These are phyloP conservation scores for Tetrapisispora arboricola DNA, from an alignment of 805 yeast species.

Conservation along the genomic window DNA sequence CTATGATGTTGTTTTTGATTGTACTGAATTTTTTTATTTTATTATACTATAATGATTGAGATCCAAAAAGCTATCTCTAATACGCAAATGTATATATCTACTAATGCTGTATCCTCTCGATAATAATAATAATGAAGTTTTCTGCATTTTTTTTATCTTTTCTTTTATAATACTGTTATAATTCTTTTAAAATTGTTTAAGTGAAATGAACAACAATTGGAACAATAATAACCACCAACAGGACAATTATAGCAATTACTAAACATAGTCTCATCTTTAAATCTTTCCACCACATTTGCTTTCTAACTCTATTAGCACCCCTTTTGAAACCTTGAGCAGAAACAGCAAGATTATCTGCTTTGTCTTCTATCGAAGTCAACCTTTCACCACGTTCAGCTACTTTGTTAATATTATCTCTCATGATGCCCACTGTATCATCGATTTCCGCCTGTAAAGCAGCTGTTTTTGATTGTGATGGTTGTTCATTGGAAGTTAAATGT, in stretches of 20 bases:
- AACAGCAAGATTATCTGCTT: slow-evolving; percentile 82
- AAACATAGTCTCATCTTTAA: slow-evolving; percentile 89
- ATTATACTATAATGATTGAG: too few relatives aligned
- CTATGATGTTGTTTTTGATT: background rate
- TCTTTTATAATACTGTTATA: too few relatives aligned
- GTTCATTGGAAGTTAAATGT: slow-evolving; percentile 16
- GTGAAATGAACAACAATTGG: slow-evolving; percentile 86
- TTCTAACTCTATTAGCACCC: slow-evolving; percentile 93
- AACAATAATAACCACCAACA: slow-evolving; percentile 76
- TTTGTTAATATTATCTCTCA: slow-evolving; percentile 92
- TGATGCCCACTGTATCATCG: slow-evolving; percentile 95
- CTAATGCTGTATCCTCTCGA: too few relatives aligned
- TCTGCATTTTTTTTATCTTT: background rate
- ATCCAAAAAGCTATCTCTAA: too few relatives aligned
- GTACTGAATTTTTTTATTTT: too few relatives aligned
- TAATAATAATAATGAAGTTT: too few relatives aligned
- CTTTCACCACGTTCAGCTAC: slow-evolving; percentile 91
- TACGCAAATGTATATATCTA: too few relatives aligned
- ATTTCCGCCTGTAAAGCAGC: slow-evolving; percentile 84
- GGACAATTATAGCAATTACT: slow-evolving; percentile 65
- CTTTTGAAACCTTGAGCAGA: slow-evolving; percentile 90
- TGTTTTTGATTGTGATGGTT: slow-evolving; percentile 38
- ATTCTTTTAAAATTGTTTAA: slow-evolving; percentile 8
- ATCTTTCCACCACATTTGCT: slow-evolving; percentile 98
- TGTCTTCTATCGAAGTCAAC: slow-evolving; percentile 79